A percentile compares a stretch with the other conserved stretches of the same genome.
Evolutionary conservation across 2,329 filamentous ascomycete species (phyloP).

Genomic region (Blumeriella jaapii): DNA sequence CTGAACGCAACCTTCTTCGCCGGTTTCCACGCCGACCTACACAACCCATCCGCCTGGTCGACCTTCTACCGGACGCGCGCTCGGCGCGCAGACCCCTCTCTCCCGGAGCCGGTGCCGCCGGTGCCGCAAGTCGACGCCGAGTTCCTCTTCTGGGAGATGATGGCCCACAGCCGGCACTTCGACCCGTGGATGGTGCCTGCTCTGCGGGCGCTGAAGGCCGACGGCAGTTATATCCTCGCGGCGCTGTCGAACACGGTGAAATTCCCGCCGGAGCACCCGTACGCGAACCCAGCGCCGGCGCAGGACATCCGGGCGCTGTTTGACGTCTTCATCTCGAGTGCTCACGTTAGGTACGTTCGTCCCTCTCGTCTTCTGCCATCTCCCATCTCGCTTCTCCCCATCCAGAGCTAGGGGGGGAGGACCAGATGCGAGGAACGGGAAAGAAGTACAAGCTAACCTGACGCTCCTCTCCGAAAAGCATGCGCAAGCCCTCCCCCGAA

Average conservation of each 20-base stretch:
- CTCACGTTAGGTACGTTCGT: constrained; percentile 9
- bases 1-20: constrained; percentile 66
- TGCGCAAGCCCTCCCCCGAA: constrained; percentile 74
- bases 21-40: constrained; percentile 65
- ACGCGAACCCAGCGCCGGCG: constrained; percentile 40
- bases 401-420: not conserved
- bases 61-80: constrained; percentile 3
- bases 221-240: constrained; percentile 58
- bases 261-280: constrained; percentile 64
- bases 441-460: not conserved
- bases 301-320: constrained; percentile 58
- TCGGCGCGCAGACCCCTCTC: constrained; percentile 27
- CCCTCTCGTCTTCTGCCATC: not conserved
- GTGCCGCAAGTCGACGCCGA: constrained; percentile 66
- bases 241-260: constrained; percentile 85
- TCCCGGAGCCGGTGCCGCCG: constrained; percentile 36
- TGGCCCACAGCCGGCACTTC: constrained; percentile 54
- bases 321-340: constrained; percentile 66
- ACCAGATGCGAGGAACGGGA: not conserved
- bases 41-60: constrained; percentile 52
- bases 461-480: constrained; percentile 41
- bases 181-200: constrained; percentile 89
- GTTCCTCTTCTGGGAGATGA: constrained; percentile 84
- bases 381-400: not conserved
- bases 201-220: constrained; percentile 53